These are phyloP conservation scores for Triangularia verruculosa DNA, from an alignment of 2,329 filamentous ascomycete species.

Conservation along the genomic window DNA sequence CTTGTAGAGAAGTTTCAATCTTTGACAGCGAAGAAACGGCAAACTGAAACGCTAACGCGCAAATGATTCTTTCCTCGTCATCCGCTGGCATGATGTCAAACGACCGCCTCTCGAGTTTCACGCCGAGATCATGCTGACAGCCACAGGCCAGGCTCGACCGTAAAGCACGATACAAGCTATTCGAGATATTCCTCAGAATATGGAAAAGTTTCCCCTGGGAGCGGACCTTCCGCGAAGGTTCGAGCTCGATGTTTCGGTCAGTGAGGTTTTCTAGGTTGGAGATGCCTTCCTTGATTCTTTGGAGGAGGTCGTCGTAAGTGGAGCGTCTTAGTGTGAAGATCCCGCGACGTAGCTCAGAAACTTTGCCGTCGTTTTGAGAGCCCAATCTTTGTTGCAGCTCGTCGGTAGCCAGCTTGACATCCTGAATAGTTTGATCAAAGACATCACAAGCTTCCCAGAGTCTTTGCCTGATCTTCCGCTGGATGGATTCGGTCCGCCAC, in stretches of 20 bases:
- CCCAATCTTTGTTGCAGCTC: slow-evolving; percentile 21
- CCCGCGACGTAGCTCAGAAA: background rate
- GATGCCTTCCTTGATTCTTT: slow-evolving; percentile 24
- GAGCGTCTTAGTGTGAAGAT: slow-evolving; percentile 20
- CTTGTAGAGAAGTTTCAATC: background rate
- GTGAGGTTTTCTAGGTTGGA: slow-evolving; percentile 27
- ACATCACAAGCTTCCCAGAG: slow-evolving; percentile 25
- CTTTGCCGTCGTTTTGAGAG: slow-evolving; percentile 5
- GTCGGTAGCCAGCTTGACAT: slow-evolving; percentile 26
- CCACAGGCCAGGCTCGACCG: slow-evolving; percentile 23
- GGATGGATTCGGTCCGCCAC: slow-evolving; percentile 27
- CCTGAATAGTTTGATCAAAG: slow-evolving; percentile 28
- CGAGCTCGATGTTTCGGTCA: slow-evolving; percentile 25
- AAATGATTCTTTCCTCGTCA: slow-evolving; percentile 24
- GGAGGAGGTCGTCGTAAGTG: slow-evolving; percentile 14
- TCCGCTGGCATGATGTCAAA: slow-evolving; percentile 13
- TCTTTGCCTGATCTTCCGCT: slow-evolving; percentile 24
- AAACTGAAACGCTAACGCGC: slow-evolving; percentile 11
- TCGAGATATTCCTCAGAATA: slow-evolving; percentile 24
- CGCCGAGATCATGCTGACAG: slow-evolving; percentile 24
- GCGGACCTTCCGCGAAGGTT: slow-evolving; percentile 19
- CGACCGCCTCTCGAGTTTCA: slow-evolving; percentile 20
- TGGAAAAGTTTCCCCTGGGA: slow-evolving; percentile 24
- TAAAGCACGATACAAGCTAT: slow-evolving; percentile 28
- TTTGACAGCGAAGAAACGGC: slow-evolving; percentile 4